Evolutionary conservation across 768 basidiomycete species (phyloP), one percentile per base, ranked within the genome.

Genomic region (Boletus huronensis): DNA sequence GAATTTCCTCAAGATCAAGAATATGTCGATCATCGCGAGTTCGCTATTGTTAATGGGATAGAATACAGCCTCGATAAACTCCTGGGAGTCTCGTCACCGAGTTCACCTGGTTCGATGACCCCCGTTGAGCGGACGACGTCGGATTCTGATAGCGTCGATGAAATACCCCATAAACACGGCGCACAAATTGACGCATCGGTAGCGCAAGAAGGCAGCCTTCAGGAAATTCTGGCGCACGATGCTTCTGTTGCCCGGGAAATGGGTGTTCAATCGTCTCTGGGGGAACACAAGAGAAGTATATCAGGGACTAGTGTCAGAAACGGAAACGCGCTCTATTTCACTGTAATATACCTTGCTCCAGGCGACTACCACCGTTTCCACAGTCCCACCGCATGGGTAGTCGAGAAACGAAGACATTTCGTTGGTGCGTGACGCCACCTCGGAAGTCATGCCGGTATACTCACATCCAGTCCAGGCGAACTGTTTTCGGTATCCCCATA

Each of bases 341-440:
- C 88, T 23, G 97, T 99, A 62, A 88, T 99, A 55, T 99, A 98
- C 74, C 88, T 99, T 52, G 97, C 96, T 0, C 97, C 97, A 1
- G 96, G 97, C 1, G 97, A 99, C 68, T 98, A 98, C 71, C 96
- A 99, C 66, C 84, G 96, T 16, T 99, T 97, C 81, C 97, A 99
- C 71, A 88, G 85, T 48, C 96, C 97, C 1, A 86, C 93, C 0
- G 85, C 90, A 7, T 98, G 97, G 97, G 94, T 99, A 6, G 96
- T 98, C 17, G 95, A 99, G 77, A 89, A 90, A 66, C 75, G 97
- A 57, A 74, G 97, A 38, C 97, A 99, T 70, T 98, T 99, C 64
- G 85, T 93, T 29, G 96, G 94, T 81, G 46, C 32, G 83, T 74
- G n/a, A 4, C 44, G 28, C 19, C 42, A 21, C 11, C 5, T 31